Evolutionary conservation across 1,284 basidiomycete genomes (phyloP), one percentile per base, ranked within the genome.

Genomic region (Cryptococcus sp.): DNA sequence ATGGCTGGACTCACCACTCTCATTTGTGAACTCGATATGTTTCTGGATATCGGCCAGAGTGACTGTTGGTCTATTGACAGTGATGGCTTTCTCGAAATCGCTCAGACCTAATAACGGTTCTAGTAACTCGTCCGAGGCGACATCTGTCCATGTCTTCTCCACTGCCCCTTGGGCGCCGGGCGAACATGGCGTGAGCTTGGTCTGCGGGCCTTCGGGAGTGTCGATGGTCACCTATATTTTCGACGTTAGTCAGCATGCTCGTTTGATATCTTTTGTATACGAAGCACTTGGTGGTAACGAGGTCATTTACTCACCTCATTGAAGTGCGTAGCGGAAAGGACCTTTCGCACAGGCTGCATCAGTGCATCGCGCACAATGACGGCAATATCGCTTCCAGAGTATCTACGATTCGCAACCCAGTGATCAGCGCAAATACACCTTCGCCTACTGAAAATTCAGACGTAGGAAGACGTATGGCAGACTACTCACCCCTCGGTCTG

Each of bases 291-390:
- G 13, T 10, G 45, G 19, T 46, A n/a, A 20, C 17, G 43, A n/a
- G 22, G n/a, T n/a, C 3, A 17, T 10, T 7, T 5, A 66, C 78
- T 60, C 45, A 83, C 80, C 70, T 81, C 76, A 61, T 93, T 94
- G 82, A 99, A 99, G 78, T 99, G 95, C 2, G 94, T 97, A 1
- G 96, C 93, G 25, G 88, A 87, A 47, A 98, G 85, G 45, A 99
- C 93, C 76, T 98, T 99, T 57, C 96, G 87, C 22, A 99, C 92
- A 1, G 96, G 95, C 76, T 99, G 94, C 95, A 99, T 99, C 59
- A 99, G 83, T 1, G 95, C 95, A 71, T 99, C 96, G 58, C 94
- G 88, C 10, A 99, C 95, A 50, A 97, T 84, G 60, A 97, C 90
- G 1, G 93, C 88, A 61, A 99, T 93, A 81, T 99, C 95, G 15